These are phyloP conservation scores for Pseudozyma sp. DNA, from an alignment of 1,284 basidiomycete species.

Conservation along the genomic window DNA sequence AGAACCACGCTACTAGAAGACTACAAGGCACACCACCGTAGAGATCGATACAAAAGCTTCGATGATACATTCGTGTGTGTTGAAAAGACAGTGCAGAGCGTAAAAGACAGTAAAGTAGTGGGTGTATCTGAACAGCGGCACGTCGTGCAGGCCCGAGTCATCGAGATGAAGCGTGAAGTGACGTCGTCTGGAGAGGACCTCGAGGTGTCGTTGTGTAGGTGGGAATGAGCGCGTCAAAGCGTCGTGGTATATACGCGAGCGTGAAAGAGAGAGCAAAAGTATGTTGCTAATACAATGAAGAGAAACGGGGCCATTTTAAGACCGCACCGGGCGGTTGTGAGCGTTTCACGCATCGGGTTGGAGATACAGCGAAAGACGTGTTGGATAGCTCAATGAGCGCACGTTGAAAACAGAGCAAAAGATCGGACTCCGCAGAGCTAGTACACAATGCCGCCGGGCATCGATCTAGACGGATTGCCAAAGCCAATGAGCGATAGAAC, in stretches of 20 bases:
- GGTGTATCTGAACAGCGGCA: neutral
- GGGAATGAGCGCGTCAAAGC: conserved; percentile 7
- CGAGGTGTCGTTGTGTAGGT: conserved; percentile 1
- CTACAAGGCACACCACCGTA: neutral
- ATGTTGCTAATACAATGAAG: conserved; percentile 18
- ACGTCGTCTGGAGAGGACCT: conserved; percentile 8
- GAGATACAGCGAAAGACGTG: neutral
- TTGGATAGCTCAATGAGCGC: neutral
- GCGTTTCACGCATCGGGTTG: neutral
- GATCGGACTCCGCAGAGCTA: neutral
- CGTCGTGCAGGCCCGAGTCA: conserved; percentile 10
- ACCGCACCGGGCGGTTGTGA: no score
- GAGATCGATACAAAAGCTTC: neutral
- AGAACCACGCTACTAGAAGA: no score
- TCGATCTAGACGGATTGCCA: conserved; percentile 8
- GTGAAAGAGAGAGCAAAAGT: neutral
- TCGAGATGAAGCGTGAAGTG: conserved; percentile 10
- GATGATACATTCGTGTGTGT: neutral
- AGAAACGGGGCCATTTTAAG: no score
- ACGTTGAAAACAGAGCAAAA: neutral
- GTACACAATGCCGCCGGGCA: conserved; percentile 26
- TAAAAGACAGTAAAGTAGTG: conserved; percentile 25
- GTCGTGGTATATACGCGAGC: conserved; percentile 33
- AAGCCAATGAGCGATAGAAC: conserved; percentile 23
- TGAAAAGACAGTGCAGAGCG: neutral